Base-by-base conservation (phyloP, 306 rosid species). In the Malus orientalis region DNA sequence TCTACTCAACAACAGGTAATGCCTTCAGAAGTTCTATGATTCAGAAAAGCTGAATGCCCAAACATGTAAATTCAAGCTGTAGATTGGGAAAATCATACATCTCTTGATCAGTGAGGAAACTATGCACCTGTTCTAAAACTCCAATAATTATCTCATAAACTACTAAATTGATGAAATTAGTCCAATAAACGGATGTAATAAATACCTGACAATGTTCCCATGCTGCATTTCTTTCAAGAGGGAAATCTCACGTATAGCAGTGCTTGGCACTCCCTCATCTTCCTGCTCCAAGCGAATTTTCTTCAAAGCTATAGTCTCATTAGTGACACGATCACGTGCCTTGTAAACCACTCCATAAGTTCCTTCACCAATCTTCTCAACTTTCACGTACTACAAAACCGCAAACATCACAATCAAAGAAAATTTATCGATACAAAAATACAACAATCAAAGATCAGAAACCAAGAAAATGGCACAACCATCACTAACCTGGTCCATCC, bases 331-430 rank as follows among this genome's bases (percentile, higher is more conserved):
- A 81, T 92, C 93, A 73, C 96, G 96, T 68, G 96, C 97, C 90
- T 92, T 92, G 84, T 92, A 92, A 70, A 92, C 97, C 78, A 92
- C 97, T 23, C 97, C 97, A 74, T 92, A 92, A 38, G 97, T 90
- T 53, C 97, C 97, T 83, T 92, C 97, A 5, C 97, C 97, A 51
- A 92, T 92, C 88, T 92, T 92, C 89, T 92, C 97, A 47, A 92
- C 96, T 75, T 92, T 90, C 89, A 90, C 96, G 80, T 92, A 92
- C 97, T 92, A 81, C 77, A 73, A 80, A 81, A 49, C 51, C 79
- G 70, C 29, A 71, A 51, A 60, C 54, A 74, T 57, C 71, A 76
- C 69, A 69, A 23, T 71, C 62, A 55, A 20, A 68, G 25, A 6
- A 76, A 67, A 23, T 66, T 3, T 30, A 16, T 18, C 9, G 42